These are phyloP conservation scores for Xylaria sp. DNA, from an alignment of 2,329 filamentous ascomycete species.

Conservation along the genomic window DNA sequence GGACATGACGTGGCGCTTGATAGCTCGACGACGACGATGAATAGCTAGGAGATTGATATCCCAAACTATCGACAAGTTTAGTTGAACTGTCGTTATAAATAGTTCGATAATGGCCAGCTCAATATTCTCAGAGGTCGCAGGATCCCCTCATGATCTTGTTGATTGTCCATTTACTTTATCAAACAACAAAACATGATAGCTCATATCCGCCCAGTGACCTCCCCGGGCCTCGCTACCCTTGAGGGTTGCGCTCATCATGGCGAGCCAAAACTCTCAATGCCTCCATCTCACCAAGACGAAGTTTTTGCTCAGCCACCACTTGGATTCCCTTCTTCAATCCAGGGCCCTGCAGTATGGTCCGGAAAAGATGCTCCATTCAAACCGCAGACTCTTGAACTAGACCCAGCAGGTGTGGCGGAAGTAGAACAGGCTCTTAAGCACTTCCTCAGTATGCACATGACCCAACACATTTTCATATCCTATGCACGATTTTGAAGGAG, in stretches of 20 bases:
- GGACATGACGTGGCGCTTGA: constrained; percentile 9
- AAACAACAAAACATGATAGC: constrained; percentile 38
- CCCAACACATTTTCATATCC: constrained; percentile 33
- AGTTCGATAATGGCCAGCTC: constrained; percentile 7
- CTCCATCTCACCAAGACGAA: constrained; percentile 27
- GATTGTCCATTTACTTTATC: neutral
- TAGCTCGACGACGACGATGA: constrained; percentile 10
- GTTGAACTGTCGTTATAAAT: constrained; percentile 5
- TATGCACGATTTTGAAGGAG: constrained; percentile 28
- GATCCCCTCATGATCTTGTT: neutral
- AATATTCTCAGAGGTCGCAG: neutral
- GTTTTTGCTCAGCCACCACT: constrained; percentile 34
- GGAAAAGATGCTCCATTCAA: constrained; percentile 33
- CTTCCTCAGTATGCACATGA: constrained; percentile 43
- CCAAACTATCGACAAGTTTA: neutral
- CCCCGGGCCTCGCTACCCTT: constrained; percentile 34
- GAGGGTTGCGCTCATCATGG: constrained; percentile 32
- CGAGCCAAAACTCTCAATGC: constrained; percentile 28
- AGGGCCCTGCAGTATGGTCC: constrained; percentile 41
- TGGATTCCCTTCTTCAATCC: constrained; percentile 38
- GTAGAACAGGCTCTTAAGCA: constrained; percentile 42
- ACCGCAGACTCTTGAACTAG: constrained; percentile 40
- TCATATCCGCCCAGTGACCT: constrained; percentile 31
- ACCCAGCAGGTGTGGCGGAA: constrained; percentile 39
- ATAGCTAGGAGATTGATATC: neutral